Evolutionary conservation across 2,329 filamentous ascomycete genomes (phyloP).

Genomic region (Arachnomyces sp.): DNA sequence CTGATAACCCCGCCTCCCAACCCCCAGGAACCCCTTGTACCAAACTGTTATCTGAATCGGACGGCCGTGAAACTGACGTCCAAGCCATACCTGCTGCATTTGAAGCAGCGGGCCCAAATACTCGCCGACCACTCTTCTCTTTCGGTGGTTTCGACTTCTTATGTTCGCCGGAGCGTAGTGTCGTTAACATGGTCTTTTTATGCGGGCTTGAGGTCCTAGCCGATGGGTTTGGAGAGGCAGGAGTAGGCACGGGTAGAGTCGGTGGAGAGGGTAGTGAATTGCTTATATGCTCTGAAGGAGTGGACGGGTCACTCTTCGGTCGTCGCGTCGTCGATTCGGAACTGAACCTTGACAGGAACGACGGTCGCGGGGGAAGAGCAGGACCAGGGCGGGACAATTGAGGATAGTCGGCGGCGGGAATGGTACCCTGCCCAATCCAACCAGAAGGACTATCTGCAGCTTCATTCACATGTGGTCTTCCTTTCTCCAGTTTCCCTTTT

Average conservation of each 20-base stretch:
- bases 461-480: conserved; percentile 17
- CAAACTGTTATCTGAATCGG: conserved; percentile 17
- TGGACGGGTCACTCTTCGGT: conserved; percentile 12
- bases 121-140: conserved; percentile 35
- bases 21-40: no score
- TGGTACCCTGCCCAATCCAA: conserved; percentile 73
- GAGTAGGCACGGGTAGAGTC: conserved; percentile 19
- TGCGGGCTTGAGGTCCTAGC: conserved; percentile 57
- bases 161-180: conserved; percentile 42
- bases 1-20: no score
- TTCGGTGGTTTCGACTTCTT: conserved; percentile 41
- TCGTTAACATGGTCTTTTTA: conserved; percentile 53
- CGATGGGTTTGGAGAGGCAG: conserved; percentile 31
- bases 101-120: conserved; percentile 49
- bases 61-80: conserved; percentile 31
- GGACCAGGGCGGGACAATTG: conserved; percentile 69
- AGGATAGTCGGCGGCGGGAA: conserved; percentile 71
- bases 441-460: conserved; percentile 31
- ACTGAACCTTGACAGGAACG: conserved; percentile 15
- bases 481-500: conserved; percentile 16
- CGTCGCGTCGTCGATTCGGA: conserved; percentile 16
- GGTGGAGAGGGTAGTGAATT: conserved; percentile 24
- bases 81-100: conserved; percentile 59
- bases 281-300: conserved; percentile 5
- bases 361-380: conserved; percentile 45